Base-by-base conservation (phyloP, 164 flowering plant species). In the Berberis thunbergii region DNA sequence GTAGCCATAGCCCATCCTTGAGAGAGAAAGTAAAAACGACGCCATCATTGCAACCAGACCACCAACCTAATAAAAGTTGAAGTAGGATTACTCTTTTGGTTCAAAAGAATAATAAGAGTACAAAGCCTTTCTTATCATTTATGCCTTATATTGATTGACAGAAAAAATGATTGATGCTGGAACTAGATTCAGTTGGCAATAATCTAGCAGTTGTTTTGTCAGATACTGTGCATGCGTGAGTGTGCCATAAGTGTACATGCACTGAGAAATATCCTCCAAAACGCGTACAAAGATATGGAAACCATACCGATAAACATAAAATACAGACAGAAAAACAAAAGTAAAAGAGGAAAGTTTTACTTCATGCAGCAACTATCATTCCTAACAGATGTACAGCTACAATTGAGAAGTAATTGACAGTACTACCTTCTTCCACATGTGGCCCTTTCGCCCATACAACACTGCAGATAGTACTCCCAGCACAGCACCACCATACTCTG, bases 401-500 rank as follows among this genome's bases (percentile, higher is more conserved):
- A 26, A 26, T 26, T 26, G 26, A 26, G 26, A 26, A 26, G 26
- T 26, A 26, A 26, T 26, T 26, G 26, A 26, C 41, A 61, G 45
- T 45, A 46, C 2, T 69, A 89, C 97, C 96, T 94, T 94, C 74
- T 86, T 94, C 96, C 93, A 91, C 2, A 86, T 60, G 70, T 77
- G 75, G 59, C 83, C 85, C 69, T 73, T 81, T 57, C 87, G 70
- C 10, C 99, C 96, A 82, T 87, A 87, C 43, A 94, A 70, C 43
- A 81, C 84, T 46, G 82, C 97, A 63, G 99, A 91, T 54, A 94
- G 65, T 49, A 94, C 97, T 74, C 99, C 99, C 73, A 94, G 99
- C 66, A 89, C 83, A 67, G 99, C 97, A 76, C 99, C 99, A 56
- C 97, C 85, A 77, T 94, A 94, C 81, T 94, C 97, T 6, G 84